Evolutionary conservation across 305 asterid genomes (phyloP).

Genomic region (Rubia occidens): DNA sequence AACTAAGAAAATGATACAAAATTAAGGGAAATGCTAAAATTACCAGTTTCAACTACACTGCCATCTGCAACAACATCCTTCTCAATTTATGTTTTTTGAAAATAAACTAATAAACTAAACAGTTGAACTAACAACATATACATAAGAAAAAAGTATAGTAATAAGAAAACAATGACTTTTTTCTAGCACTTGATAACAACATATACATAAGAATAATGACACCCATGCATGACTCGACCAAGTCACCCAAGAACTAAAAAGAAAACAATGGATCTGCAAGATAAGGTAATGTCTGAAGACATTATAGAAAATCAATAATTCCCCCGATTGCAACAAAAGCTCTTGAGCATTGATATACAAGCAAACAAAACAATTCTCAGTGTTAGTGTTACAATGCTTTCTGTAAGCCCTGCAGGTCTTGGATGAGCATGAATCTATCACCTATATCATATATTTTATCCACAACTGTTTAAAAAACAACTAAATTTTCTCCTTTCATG

Average conservation of each 20-base stretch:
- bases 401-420: neutral
- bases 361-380: neutral
- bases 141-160: too few species aligned
- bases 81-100: too few species aligned
- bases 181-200: too few species aligned
- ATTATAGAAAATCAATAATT: slow-evolving; percentile 10
- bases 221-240: slow-evolving; percentile 89
- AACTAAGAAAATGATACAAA: too few species aligned
- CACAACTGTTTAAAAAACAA: neutral
- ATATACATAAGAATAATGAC: slow-evolving; percentile 32
- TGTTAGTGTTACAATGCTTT: neutral
- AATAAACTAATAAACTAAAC: too few species aligned
- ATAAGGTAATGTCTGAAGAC: slow-evolving; percentile 22
- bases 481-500: neutral
- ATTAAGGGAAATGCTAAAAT: too few species aligned
- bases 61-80: too few species aligned
- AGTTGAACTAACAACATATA: too few species aligned
- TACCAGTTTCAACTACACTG: too few species aligned
- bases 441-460: neutral
- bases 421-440: neutral
- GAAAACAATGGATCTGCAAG: slow-evolving; percentile 21
- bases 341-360: neutral
- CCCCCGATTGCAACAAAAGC: neutral
- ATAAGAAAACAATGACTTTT: too few species aligned
- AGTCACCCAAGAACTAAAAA: slow-evolving; percentile 81